Evolutionary conservation across 2,329 filamentous ascomycete species (phyloP), one percentile per base, ranked within the genome.

Genomic region (Neurospora crassa): DNA sequence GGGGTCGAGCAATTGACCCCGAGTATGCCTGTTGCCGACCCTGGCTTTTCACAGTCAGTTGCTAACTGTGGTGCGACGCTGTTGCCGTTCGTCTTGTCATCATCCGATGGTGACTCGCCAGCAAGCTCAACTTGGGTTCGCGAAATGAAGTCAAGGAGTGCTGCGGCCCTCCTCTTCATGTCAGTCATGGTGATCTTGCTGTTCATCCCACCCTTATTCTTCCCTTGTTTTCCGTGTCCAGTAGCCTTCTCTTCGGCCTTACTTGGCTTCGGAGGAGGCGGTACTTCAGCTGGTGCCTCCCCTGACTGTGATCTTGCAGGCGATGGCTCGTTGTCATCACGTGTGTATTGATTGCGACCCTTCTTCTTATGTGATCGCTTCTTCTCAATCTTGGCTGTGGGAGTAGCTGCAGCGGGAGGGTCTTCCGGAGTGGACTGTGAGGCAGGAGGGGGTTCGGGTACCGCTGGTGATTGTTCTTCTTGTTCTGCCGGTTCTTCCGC

Each of bases 61-160:
- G 18, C 18, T 18, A n/a, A 8, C 7, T 45, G 47, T 20, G 34
- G 40, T n/a, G 70, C 5, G 10, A 10, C 14, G 12, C 14, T 34
- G 12, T 43, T 81, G 74, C 76, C 76, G 53, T 82, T 77, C 69
- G 75, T 81, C 72, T 82, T 75, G 76, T 84, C 79, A 59, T 78
- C 79, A 67, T 81, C 80, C 43, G 81, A 80, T 29, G 81, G 77
- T 70, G 83, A 81, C 73, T 90, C 91, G 40, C 88, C 89, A 1
- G 92, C 93, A 81, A 97, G 87, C 77, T 97, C 94, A 7, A 97
- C 86, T 79, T 97, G 94, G 71, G 93, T 95, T 75, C 93, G 89
- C 4, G 92, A 91, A 74, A 97, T 97, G 78, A 95, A 97, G 76
- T 96, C 93, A 72, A 97, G 86, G 78, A 97, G 96, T 24, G 88